Base-by-base conservation (phyloP, 208 protist genomes). In the Trypanosoma cruzi region DNA sequence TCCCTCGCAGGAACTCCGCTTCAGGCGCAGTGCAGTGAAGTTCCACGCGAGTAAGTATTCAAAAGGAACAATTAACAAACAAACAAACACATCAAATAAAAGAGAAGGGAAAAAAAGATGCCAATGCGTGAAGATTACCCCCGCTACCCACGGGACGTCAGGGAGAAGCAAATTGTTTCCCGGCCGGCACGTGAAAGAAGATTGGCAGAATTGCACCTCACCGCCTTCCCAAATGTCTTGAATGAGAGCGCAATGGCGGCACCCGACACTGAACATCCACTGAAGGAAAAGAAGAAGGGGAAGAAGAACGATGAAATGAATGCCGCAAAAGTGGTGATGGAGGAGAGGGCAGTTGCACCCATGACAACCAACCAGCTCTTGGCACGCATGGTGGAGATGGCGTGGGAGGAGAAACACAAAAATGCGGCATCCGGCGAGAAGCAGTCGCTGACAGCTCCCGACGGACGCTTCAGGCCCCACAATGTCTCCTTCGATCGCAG, bases 191-290 rank as follows among this genome's bases (percentile, higher is more conserved):
- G 28, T 42, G 56, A 66, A 28, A 42, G 68, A 42, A 84, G 86
- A 2, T 62, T 88, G 28, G 82, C 79, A 68, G 85, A 92, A 40
- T 56, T 90, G n/a, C 81, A 94, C 75, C 69, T 92, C 64, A 94
- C 89, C 13, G 89, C 68, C 22, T 94, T 83, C 65, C 89, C 89
- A 0, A 74, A 68, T 52, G 48, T 82, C 20, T 32, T 94, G n/a
- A 94, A 94, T 63, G 69, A 72, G 4, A 75, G 66, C 32, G 73
- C 44, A 11, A 22, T 73, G 28, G 6, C 1, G 42, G 31, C 46
- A 28, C 37, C 10, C 5, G 52, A 16, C 18, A 13, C 32, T 24
- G 34, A 57, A 57, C 37, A n/a, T n/a, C n/a, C 10, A 10, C 10
- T 40, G 36, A 40, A 40, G 36, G 36, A 40, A 40, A 10, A 40